Conservation (phyloP, 257 asterid species). For the Lycium barbarum region DNA sequence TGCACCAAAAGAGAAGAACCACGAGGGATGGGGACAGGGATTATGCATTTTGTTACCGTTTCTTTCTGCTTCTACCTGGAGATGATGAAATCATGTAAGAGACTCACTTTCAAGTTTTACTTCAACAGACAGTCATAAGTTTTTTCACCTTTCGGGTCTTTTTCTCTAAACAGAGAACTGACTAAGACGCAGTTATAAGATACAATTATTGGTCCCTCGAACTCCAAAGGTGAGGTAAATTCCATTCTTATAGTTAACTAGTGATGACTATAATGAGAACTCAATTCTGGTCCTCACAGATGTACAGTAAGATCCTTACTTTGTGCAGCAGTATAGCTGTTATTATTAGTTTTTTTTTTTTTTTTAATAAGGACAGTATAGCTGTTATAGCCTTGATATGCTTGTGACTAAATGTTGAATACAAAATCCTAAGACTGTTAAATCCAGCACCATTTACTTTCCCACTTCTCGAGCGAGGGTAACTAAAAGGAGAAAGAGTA, state of each 20-base stretch:
- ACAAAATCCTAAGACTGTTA: not conserved
- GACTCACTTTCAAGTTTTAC: conserved; percentile 23
- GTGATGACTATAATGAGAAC: not conserved
- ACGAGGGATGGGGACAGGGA: not conserved
- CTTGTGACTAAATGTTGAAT: not conserved
- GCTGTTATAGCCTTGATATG: not conserved
- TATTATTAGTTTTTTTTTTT: no score
- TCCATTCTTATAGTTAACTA: not conserved
- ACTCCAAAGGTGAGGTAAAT: not conserved
- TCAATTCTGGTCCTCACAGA: not conserved
- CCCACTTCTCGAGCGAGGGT: not conserved
- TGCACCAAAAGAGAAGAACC: conserved; percentile 19
- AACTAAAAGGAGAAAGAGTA: not conserved
- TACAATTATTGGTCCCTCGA: not conserved
- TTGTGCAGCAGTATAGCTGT: not conserved
- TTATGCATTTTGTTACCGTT: not conserved
- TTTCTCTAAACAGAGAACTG: not conserved
- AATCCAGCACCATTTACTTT: not conserved
- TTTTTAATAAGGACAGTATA: no score
- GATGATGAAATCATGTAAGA: not conserved
- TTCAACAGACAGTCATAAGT: not conserved
- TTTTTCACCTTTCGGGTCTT: not conserved
- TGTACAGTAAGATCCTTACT: not conserved
- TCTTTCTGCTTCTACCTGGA: conserved; percentile 16
- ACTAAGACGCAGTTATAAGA: conserved; percentile 9